phyloP scores from a whole-genome alignment of 129 eudicot species.

The Lonicera japonica region DNA sequence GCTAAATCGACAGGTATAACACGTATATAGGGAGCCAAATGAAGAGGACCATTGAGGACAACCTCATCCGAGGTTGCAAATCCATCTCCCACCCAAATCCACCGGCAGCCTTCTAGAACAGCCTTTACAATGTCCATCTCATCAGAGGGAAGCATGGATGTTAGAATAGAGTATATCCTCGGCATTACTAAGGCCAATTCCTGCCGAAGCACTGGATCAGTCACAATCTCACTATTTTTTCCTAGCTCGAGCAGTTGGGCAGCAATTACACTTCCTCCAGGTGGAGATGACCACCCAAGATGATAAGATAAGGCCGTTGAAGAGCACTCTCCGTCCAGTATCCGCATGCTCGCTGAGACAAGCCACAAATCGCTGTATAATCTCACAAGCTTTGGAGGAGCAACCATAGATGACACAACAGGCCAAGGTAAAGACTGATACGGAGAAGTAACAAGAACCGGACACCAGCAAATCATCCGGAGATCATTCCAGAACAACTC shows the following conservation, averaged over 20 bases:
- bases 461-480: conserved; percentile 86
- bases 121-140: conserved; percentile 95
- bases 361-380: conserved; percentile 79
- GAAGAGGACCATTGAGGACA: conserved; percentile 90
- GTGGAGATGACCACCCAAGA: conserved; percentile 92
- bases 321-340: conserved; percentile 93
- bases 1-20: conserved; percentile 94
- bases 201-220: conserved; percentile 79
- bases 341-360: conserved; percentile 95
- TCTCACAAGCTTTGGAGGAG: conserved; percentile 95
- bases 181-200: conserved; percentile 93
- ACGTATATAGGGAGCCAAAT: conserved; percentile 93
- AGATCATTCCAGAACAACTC: conserved; percentile 95
- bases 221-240: conserved; percentile 77
- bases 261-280: conserved; percentile 94
- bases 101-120: conserved; percentile 89
- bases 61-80: conserved; percentile 95
- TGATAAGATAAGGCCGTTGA: conserved; percentile 67
- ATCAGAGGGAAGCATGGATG: conserved; percentile 62
- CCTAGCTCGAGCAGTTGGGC: conserved; percentile 99
- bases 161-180: conserved; percentile 68
- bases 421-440: conserved; percentile 93
- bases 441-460: conserved; percentile 80
- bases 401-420: conserved; percentile 68
- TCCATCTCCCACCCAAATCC: conserved; percentile 99